Base-by-base conservation (phyloP, 106 monocot species). In the Dendrobium officinale region DNA sequence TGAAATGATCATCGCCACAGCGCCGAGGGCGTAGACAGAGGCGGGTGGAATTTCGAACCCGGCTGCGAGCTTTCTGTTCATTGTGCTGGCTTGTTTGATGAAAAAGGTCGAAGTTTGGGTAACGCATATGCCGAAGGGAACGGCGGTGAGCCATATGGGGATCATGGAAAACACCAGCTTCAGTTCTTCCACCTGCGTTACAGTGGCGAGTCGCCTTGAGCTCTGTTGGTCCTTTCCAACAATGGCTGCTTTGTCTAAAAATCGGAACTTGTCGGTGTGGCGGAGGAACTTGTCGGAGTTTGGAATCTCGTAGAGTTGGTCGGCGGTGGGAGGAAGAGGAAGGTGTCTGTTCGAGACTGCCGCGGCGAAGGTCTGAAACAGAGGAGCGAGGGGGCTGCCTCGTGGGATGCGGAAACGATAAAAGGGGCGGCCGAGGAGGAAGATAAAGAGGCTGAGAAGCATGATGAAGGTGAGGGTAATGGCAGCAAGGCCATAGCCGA, bases 191-290 rank as follows among this genome's bases (percentile, higher is more conserved):
- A 96, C 90, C 80, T 93, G 91, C 15, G 88, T 93, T 70, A 96
- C 89, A 4, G 93, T 91, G 4, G 93, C 85, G 7, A 55, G 72
- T 1, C 51, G 51, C 51, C 51, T 51, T 51, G 10, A 13, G 51
- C 51, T 13, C 80, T 79, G 83, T 85, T 84, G 79, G 3, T 13
- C 8, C 4, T 20, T 72, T 58, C 88, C 88, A 48, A 88, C 58
- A 17, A 88, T 81, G 9, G 90, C 96, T 8, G 92, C 92, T 79
- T 90, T 96, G 87, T 96, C 89, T 0, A 95, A 88, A 79, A 89
- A 83, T 86, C 88, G 89, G 70, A 95, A 81, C 48, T 88, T 51
- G 59, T 82, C 42, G 4, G 91, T 96, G 77, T 89, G 93, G 64
- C 45, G 72, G 10, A 96, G 80, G 33, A 84, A 77, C 73, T 82